These are phyloP conservation scores for Parafenestella ontariensis DNA, from an alignment of 2,329 filamentous ascomycete genomes.

Conservation along the genomic window DNA sequence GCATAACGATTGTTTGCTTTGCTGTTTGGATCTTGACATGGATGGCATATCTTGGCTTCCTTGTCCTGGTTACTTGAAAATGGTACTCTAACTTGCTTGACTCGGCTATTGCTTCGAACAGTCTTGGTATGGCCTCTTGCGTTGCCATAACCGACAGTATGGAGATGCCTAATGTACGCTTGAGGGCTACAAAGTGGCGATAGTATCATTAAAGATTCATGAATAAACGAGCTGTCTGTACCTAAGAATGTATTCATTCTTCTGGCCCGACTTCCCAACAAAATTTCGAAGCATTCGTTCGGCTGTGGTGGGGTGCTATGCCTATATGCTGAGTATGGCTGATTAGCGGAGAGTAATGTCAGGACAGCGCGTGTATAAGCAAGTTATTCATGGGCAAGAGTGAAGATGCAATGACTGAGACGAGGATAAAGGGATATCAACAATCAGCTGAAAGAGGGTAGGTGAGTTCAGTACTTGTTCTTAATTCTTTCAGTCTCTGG, in stretches of 20 bases:
- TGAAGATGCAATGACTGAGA: too few relatives aligned
- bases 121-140: neutral
- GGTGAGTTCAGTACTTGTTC: too few relatives aligned
- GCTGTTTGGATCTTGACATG: neutral
- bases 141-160: neutral
- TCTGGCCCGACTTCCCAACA: too few relatives aligned
- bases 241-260: neutral
- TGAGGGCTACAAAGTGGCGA: neutral
- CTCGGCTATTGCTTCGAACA: neutral
- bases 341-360: too few relatives aligned
- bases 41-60: neutral
- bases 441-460: too few relatives aligned
- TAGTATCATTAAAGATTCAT: neutral
- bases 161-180: neutral
- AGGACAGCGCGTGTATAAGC: too few relatives aligned
- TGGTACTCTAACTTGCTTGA: neutral
- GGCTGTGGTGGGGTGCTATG: too few relatives aligned
- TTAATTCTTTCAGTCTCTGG: too few relatives aligned
- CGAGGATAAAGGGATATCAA: too few relatives aligned
- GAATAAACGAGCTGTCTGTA: neutral
- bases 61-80: neutral
- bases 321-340: too few relatives aligned
- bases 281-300: too few relatives aligned
- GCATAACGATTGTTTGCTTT: neutral
- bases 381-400: too few relatives aligned